Conservation (phyloP, 495 filamentous ascomycete species). For the Bacidia rubella region DNA sequence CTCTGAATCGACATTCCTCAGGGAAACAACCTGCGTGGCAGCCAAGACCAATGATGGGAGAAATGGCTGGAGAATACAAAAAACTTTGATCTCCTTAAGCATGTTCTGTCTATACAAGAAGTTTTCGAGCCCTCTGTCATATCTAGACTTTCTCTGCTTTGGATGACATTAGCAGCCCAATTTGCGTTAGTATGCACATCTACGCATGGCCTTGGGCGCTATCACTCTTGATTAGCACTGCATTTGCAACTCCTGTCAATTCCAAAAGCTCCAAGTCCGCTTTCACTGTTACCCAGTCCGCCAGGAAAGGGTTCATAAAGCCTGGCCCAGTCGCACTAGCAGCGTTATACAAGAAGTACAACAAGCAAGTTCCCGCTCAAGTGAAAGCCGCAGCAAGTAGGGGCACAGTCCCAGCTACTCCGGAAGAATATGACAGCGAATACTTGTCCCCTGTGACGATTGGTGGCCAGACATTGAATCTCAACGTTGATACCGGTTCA, state of each 20-base stretch:
- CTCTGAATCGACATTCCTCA: neutral
- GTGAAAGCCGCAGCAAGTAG: constrained; percentile 33
- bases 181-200: neutral
- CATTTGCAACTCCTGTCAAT: constrained; percentile 4
- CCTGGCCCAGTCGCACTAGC: constrained; percentile 29
- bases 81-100: neutral
- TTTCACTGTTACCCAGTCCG: constrained; percentile 31
- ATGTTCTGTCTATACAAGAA: neutral
- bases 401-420: constrained; percentile 37
- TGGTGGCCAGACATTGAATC: constrained; percentile 46
- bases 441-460: constrained; percentile 56
- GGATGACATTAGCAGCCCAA: neutral
- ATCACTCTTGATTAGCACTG: neutral
- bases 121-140: neutral
- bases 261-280: constrained; percentile 17
- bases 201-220: neutral
- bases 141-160: neutral
- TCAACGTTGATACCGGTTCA: constrained; percentile 67
- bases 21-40: neutral
- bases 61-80: neutral
- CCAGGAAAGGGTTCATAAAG: constrained; percentile 25
- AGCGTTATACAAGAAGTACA: constrained; percentile 32
- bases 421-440: constrained; percentile 44
- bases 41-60: neutral
- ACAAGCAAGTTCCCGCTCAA: constrained; percentile 26